Evolutionary conservation across 306 rosid genomes (phyloP).

Genomic region (Morella rubra): DNA sequence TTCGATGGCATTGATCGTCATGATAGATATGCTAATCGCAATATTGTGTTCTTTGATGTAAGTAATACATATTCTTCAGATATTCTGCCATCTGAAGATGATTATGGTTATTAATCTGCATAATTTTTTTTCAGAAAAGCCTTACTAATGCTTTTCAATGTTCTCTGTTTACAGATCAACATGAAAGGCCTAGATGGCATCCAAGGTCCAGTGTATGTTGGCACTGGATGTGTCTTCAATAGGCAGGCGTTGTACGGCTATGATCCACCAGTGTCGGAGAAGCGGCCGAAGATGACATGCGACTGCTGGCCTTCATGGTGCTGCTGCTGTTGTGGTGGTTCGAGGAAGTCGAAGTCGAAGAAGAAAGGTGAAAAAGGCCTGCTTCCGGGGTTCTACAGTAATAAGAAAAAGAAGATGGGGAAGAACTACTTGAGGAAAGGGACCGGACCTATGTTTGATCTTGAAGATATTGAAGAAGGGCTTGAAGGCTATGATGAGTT

Average conservation of each 20-base stretch:
- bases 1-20: slow-evolving; percentile 76
- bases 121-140: slow-evolving; percentile 1
- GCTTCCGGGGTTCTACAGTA: slow-evolving; percentile 57
- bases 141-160: slow-evolving; percentile 28
- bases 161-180: slow-evolving; percentile 57
- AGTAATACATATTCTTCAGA: slow-evolving; percentile 21
- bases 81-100: slow-evolving; percentile 8
- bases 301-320: slow-evolving; percentile 82
- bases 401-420: slow-evolving; percentile 90
- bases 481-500: slow-evolving; percentile 71
- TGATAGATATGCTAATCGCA: slow-evolving; percentile 85
- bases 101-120: background rate
- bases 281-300: slow-evolving; percentile 72
- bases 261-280: slow-evolving; percentile 68
- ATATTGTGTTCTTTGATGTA: slow-evolving; percentile 80
- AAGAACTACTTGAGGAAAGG: slow-evolving; percentile 49
- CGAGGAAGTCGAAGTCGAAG: slow-evolving; percentile 79
- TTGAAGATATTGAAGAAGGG: slow-evolving; percentile 77
- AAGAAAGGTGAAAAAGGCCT: slow-evolving; percentile 63
- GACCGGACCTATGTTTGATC: slow-evolving; percentile 51
- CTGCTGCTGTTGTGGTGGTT: slow-evolving; percentile 59
- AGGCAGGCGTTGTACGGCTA: slow-evolving; percentile 86
- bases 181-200: slow-evolving; percentile 97
- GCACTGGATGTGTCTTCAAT: slow-evolving; percentile 90
- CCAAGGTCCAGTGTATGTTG: slow-evolving; percentile 97